Base-by-base conservation (phyloP, 257 asterid genomes). In the Fraxinus americana region DNA sequence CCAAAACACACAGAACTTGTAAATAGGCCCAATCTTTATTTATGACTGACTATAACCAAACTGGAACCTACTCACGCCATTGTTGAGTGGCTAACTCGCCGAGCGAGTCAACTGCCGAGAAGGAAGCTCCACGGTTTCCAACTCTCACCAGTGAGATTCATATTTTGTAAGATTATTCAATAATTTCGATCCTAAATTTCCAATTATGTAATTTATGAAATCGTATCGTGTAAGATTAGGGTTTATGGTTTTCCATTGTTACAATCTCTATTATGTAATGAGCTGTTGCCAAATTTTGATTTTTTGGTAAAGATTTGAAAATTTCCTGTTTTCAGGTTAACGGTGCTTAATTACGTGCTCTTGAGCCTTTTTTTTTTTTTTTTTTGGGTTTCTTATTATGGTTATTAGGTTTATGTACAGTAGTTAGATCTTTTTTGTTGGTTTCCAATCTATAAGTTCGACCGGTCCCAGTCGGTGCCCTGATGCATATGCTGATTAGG, bases 171-270 rank as follows among this genome's bases (percentile, higher is more conserved):
- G 86, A 72, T 79, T 71, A 19, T 83, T 80, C 16, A 78, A 36
- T 35, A 25, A 11, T 43, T 65, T 50, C n/a, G 79, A 72, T 72
- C 34, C 48, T 4, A 34, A 2, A 39, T 8, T 72, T 41, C 72
- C 59, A 63, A 57, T 81, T 35, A 4, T 76, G 21, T 41, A 38
- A 43, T 50, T 77, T 72, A 21, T 48, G 72, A 67, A 67, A 36
- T 79, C 30, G 73, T 71, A 23, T 3, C 13, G 59, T 73, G 70
- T 61, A 17, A 25, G 61, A 72, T 76, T 75, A 61, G 77, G 77
- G 61, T 77, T 87, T 85, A 78, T 85, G 87, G 83, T 76, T 87
- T 83, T 75, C 78, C 30, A 23, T 72, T 34, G 12, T 9, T 34
- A 19, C 11, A 4, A n/a, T 17, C 14, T 65, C 10, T 65, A n/a